phyloP scores from a whole-genome alignment of 495 filamentous ascomycete genomes.

The Tuber borchii region DNA sequence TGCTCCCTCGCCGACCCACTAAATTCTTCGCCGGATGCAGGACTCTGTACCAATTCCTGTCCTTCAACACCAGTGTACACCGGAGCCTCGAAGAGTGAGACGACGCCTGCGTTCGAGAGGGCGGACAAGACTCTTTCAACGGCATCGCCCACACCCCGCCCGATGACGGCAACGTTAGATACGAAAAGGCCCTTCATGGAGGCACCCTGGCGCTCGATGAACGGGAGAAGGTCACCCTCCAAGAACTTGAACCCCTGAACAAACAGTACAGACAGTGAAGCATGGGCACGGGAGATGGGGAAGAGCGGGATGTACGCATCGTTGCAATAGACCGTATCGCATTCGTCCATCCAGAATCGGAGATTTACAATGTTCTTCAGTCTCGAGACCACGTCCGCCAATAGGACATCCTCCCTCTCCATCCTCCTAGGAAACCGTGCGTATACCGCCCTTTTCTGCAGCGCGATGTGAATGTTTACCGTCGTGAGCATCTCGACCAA shows the following conservation, averaged over 20 bases:
- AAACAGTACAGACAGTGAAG: background rate
- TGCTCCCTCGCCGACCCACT: background rate
- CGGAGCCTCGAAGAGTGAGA: background rate
- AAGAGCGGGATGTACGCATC: background rate
- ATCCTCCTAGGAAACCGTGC: background rate
- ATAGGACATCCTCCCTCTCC: background rate
- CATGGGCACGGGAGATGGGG: background rate
- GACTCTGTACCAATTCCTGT: background rate
- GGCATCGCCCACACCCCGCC: background rate
- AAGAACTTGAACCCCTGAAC: background rate
- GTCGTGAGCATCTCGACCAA: slow-evolving; percentile 2
- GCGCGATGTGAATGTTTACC: background rate
- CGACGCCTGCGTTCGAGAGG: background rate
- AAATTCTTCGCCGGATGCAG: background rate
- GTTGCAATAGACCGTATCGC: background rate
- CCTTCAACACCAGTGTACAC: background rate
- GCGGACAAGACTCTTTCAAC: background rate
- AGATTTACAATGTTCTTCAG: background rate
- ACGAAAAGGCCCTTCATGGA: background rate
- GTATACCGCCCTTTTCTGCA: background rate
- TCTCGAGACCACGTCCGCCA: background rate
- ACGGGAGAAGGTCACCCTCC: background rate
- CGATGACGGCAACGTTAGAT: background rate
- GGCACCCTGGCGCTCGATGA: background rate
- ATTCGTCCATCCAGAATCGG: slow-evolving; percentile 2